Base-by-base conservation (phyloP, 768 basidiomycete species). In the Lentinula edodes region DNA sequence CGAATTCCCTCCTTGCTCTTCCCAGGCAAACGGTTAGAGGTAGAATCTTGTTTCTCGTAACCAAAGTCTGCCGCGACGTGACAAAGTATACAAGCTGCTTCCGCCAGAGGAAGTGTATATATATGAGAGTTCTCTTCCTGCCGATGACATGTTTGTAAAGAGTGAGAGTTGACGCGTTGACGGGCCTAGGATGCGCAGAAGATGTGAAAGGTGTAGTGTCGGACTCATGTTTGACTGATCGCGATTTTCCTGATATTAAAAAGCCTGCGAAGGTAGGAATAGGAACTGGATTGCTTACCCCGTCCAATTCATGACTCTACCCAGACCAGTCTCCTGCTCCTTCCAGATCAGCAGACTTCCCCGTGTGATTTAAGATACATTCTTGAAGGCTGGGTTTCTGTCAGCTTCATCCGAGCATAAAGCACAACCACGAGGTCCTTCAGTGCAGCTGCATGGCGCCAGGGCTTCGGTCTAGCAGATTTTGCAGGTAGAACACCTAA, bases 131-230 rank as follows among this genome's bases (percentile, higher is more conserved):
- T 15, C 92, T 79, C 57, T 80, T 83, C 6, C 91, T 81, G 0
- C 86, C 87, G 5, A 93, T 78, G 15, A 91, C 82, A 66, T 92
- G 84, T 67, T 92, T 92, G 75, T 90, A 91, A 2, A 93, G 72
- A 0, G 90, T 93, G 39, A 93, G 73, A 0, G 84, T 83, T 1
- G 23, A 23, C 23, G 2, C 90, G 84, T 83, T 1, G 23, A 23
- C 23, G 2, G 90, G 0, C 92, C 92, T 28, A 94, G 78, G 57
- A 92, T 85, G 34, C 87, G 85, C 34, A 93, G 73, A 20, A 93
- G 74, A 62, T 91, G 88, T 0, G 91, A 81, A 43, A 94, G 83
- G 64, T 91, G 89, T 2, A 88, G 72, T 5, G 86, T 84, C 5
- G 90, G 90, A 63, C 80, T 80, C 7, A 68, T 58, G 59, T 66